A percentile compares a stretch with the other conserved stretches of the same genome.
Conservation (phyloP, 495 filamentous ascomycete genomes). For the Xylaria sp. region DNA sequence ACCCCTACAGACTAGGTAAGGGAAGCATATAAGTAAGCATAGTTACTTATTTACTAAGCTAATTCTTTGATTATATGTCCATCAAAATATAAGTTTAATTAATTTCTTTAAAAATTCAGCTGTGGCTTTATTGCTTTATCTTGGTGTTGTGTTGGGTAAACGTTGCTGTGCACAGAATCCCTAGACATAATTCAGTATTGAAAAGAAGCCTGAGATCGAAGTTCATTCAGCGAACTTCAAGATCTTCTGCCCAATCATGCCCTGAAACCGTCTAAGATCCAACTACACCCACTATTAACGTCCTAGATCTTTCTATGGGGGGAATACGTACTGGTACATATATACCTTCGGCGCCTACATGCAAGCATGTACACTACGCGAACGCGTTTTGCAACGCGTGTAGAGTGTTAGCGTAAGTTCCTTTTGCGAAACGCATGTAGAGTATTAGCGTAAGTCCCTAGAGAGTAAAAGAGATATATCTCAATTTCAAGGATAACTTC, state of each 20-base stretch:
- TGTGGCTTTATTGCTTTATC: not conserved
- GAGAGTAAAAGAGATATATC: not conserved
- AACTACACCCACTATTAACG: not conserved
- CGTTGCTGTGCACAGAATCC: not conserved
- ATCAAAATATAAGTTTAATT: not conserved
- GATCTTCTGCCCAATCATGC: not conserved
- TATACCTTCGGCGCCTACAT: not conserved
- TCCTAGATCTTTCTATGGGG: not conserved
- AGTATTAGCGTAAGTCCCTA: not conserved
- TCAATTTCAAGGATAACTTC: not conserved
- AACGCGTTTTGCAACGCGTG: not conserved
- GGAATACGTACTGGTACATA: not conserved
- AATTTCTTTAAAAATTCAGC: not conserved
- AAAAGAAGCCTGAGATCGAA: not conserved
- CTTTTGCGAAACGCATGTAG: not conserved
- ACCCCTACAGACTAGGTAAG: not conserved
- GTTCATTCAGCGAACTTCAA: not conserved
- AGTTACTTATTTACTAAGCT: not conserved
- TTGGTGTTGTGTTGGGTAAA: not conserved
- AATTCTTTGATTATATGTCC: not conserved
- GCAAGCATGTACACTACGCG: not conserved
- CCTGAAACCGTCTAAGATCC: not conserved
- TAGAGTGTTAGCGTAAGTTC: not conserved
- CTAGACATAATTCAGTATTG: not conserved
- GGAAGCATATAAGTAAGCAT: not conserved